phyloP scores from a whole-genome alignment of 208 protist genomes.

The Herpetomonas tarakana region DNA sequence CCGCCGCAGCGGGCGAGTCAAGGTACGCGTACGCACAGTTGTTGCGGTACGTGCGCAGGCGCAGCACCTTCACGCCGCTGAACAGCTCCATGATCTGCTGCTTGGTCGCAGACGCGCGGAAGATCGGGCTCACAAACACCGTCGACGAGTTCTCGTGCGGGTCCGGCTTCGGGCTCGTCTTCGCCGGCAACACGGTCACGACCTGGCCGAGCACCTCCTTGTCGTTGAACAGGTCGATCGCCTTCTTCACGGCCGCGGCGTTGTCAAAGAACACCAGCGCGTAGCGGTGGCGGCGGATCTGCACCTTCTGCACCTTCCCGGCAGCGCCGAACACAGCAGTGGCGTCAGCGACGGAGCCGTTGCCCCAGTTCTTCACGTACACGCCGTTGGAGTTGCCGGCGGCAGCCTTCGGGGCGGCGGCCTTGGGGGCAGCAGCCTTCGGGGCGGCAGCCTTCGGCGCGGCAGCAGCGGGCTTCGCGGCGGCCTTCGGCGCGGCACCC shows the following conservation, averaged over 20 bases:
- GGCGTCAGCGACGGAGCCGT: constrained; percentile 63
- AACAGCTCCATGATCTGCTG: constrained; percentile 76
- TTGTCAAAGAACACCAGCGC: constrained; percentile 81
- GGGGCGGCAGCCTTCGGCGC: constrained; percentile 35
- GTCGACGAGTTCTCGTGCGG: constrained; percentile 64
- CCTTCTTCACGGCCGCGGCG: constrained; percentile 81
- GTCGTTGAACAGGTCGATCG: constrained; percentile 84
- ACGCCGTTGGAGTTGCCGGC: constrained; percentile 60
- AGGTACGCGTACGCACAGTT: constrained; percentile 85
- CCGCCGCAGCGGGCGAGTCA: constrained; percentile 56
- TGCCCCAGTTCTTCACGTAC: constrained; percentile 87
- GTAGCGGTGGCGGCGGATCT: constrained; percentile 77
- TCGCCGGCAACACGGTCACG: constrained; percentile 68
- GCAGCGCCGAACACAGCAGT: constrained; percentile 48
- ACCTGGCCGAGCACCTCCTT: constrained; percentile 66
- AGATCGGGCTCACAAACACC: constrained; percentile 81
- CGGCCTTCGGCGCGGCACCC: constrained; percentile 39
- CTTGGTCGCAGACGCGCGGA: constrained; percentile 65
- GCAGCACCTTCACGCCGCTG: constrained; percentile 59
- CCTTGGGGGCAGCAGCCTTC: no score
- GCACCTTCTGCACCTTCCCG: constrained; percentile 52
- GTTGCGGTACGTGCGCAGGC: constrained; percentile 74
- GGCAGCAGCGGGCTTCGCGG: constrained; percentile 25
- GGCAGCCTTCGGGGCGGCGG: constrained; percentile 25
- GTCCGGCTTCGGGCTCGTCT: constrained; percentile 73